A percentile compares a stretch with the other conserved stretches of the same genome.
phyloP scores from a whole-genome alignment of 2,329 filamentous ascomycete genomes.

The Phyllosticta citribraziliensis region DNA sequence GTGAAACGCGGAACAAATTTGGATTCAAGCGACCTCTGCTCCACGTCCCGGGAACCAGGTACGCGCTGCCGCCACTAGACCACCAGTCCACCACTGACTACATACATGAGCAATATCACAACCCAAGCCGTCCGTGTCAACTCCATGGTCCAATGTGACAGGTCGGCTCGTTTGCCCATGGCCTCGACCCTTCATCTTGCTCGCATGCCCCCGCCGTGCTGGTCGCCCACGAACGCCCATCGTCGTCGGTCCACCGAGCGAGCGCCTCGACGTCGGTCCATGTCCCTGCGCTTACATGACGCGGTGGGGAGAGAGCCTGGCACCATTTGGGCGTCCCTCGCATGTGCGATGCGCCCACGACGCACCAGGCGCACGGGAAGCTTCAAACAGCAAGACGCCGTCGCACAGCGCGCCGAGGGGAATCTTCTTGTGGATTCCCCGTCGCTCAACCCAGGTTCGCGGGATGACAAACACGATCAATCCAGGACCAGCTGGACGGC shows the following conservation, averaged over 20 bases:
- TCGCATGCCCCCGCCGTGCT: too few species aligned
- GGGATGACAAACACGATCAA: slow-evolving; percentile 8
- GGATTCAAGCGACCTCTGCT: slow-evolving; percentile 12
- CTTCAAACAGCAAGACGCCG: slow-evolving; percentile 10
- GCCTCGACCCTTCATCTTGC: too few species aligned
- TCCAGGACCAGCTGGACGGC: slow-evolving; percentile 7
- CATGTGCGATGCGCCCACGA: slow-evolving; percentile 11
- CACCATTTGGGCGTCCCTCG: slow-evolving; percentile 10
- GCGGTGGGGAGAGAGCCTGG: slow-evolving; percentile 1
- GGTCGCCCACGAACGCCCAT: too few species aligned
- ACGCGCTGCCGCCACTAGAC: neutral
- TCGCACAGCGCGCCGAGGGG: slow-evolving; percentile 8
- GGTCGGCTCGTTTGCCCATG: too few species aligned
- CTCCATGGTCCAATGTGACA: too few species aligned
- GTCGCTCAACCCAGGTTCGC: slow-evolving; percentile 10
- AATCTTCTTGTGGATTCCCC: slow-evolving; percentile 10
- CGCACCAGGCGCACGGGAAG: slow-evolving; percentile 10
- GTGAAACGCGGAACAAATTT: slow-evolving; percentile 10
- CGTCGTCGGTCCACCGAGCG: too few species aligned
- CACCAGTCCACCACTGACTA: neutral
- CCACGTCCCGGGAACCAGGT: neutral
- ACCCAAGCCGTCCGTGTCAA: neutral
- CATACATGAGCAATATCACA: neutral
- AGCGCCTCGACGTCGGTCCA: too few species aligned
- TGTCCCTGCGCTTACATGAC: neutral